Evolutionary conservation across 169 alveolate genomes (phyloP), one percentile per base, ranked within the genome.

Genomic region (Sarcocystis neurona): DNA sequence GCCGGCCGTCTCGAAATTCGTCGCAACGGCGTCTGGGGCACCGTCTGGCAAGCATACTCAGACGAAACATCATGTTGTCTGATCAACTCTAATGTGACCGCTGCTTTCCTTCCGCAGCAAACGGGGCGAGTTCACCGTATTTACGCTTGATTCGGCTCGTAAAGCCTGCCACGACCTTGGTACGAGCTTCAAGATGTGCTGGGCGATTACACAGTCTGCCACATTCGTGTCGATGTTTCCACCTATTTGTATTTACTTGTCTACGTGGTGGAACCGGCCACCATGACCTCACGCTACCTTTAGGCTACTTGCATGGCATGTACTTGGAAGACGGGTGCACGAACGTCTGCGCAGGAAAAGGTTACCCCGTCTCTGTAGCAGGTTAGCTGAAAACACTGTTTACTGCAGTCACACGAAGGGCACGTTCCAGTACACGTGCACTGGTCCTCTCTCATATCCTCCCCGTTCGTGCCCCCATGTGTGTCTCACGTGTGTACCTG

Each of bases 1-100:
- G 74, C 93, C 79, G 98, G 97, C 27, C 94, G 97, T 50, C 89
- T 96, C 58, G 98, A 96, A 89, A 92, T 96, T 3, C 88, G 95
- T 10, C 87, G 90, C 41, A 84, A 89, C n/a, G 88, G 88, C 1
- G 80, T 84, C 39, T 89, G 92, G 92, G 92, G 92, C 15, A 41
- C 92, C 2, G 85, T 89, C 23, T 89, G 92, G 92, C 84, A 41
- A 12, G 87, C 30, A 79, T 10, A n/a, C 23, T 15, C 4, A 6
- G 70, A 43, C 10, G 85, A 6, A n/a, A 6, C 87, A 6, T 43
- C 37, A 82, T 15, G 48, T 43, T 6, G 32, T 23, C 39, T 27
- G 41, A 27, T 63, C 32, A 5, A 63, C 32, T 63, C 63, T 15
- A 53, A 53, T 53, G 66, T 27, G 15, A 27, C 66, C 27, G 66